These are phyloP conservation scores for Aspergillus carlsbadensis DNA, from an alignment of 495 filamentous ascomycete species.

Conservation along the genomic window DNA sequence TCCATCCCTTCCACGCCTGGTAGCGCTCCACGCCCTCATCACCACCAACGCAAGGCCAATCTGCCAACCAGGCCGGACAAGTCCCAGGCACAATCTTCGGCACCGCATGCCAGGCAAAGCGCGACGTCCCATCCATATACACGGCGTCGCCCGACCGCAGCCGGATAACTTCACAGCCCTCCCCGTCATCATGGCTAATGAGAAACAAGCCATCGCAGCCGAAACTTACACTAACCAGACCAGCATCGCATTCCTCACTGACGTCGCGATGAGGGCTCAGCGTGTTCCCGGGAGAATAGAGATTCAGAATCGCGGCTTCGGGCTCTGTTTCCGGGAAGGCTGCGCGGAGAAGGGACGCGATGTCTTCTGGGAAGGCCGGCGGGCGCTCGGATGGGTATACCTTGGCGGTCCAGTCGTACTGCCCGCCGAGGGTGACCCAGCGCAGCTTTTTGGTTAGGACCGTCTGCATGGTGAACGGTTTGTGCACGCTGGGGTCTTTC, in stretches of 20 bases:
- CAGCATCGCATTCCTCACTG: conserved; percentile 71
- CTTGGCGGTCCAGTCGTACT: conserved; percentile 92
- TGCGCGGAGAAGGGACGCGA: conserved; percentile 58
- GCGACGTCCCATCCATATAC: conserved; percentile 72
- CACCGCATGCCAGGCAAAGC: conserved; percentile 94
- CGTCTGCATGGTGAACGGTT: conserved; percentile 61
- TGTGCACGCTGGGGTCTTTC: conserved; percentile 66
- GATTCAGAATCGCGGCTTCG: conserved; percentile 87
- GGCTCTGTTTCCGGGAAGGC: conserved; percentile 72
- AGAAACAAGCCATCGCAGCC: conserved; percentile 86
- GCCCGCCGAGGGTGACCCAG: conserved; percentile 90
- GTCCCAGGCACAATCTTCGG: conserved; percentile 75
- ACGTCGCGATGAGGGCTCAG: conserved; percentile 89
- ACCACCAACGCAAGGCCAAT: conserved; percentile 66
- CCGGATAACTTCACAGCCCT: conserved; percentile 57
- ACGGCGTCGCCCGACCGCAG: conserved; percentile 78
- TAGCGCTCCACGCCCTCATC: conserved; percentile 34
- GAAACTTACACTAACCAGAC: conserved; percentile 79
- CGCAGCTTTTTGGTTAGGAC: conserved; percentile 75
- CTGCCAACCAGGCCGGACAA: conserved; percentile 69
- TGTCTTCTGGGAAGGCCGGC: conserved; percentile 73
- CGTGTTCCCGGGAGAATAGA: conserved; percentile 85
- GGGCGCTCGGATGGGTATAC: conserved; percentile 66
- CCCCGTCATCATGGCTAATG: conserved; percentile 39
- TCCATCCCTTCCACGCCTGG: conserved; percentile 77